These are phyloP conservation scores for Cornus kousa DNA, from an alignment of 148 eudicot genomes.

Conservation along the genomic window DNA sequence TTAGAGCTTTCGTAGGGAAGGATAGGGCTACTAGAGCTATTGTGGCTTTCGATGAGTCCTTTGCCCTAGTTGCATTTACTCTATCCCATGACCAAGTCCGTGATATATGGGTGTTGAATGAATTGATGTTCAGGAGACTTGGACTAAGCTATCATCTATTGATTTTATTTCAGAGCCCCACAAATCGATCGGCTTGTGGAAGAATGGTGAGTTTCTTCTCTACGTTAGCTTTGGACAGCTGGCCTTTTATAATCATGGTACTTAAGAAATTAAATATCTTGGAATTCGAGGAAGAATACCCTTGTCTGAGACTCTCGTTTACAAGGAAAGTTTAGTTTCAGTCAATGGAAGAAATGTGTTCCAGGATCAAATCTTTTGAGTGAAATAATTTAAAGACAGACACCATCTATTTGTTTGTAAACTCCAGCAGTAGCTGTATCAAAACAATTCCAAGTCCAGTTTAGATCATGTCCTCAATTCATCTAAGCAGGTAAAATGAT, in stretches of 20 bases:
- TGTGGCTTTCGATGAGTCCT: background rate
- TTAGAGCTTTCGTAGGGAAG: background rate
- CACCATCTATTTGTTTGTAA: background rate
- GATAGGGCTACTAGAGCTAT: background rate
- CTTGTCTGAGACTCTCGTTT: constrained; percentile 21
- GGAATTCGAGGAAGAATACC: constrained; percentile 16
- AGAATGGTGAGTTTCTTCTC: background rate
- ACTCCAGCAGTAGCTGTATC: background rate
- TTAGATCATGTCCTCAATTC: background rate
- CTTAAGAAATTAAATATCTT: background rate
- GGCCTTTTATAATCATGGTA: background rate
- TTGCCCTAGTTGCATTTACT: constrained; percentile 3
- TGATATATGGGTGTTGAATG: constrained; percentile 4
- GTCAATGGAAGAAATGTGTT: background rate
- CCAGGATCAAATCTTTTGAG: background rate
- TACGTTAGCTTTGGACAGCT: background rate
- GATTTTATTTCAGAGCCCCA: background rate
- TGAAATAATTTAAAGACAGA: background rate
- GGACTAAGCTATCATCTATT: background rate
- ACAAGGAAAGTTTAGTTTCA: constrained; percentile 13
- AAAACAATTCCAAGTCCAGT: background rate
- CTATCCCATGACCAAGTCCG: background rate
- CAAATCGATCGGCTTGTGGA: constrained; percentile 4
- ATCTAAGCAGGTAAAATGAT: no score
- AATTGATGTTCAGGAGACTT: background rate